These are phyloP conservation scores for Rhodotorula glutinis DNA, from an alignment of 1,284 basidiomycete species.

Conservation along the genomic window DNA sequence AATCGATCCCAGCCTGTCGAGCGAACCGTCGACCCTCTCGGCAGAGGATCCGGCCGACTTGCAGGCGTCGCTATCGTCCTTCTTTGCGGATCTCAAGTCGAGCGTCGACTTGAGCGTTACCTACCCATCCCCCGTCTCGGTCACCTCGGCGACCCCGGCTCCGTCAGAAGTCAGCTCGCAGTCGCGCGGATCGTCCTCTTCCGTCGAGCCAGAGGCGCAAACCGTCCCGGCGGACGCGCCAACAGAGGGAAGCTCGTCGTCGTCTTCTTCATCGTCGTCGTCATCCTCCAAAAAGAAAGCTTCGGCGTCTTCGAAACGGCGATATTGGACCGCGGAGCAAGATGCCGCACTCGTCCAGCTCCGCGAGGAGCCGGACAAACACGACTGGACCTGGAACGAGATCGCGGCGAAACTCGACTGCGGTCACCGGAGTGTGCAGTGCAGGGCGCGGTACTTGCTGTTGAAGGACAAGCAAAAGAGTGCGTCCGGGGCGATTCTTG, in stretches of 20 bases:
- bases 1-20: not conserved
- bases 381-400: not conserved
- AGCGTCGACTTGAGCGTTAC: not conserved
- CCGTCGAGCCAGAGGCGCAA: not conserved
- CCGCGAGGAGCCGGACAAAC: not conserved
- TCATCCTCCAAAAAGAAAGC: not conserved
- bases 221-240: not conserved
- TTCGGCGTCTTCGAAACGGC: not conserved
- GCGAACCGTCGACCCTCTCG: not conserved
- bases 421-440: constrained; percentile 1
- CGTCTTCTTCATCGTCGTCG: too few relatives aligned
- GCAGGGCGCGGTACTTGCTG: constrained; percentile 1
- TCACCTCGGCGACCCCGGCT: not conserved
- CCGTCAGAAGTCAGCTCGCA: not conserved
- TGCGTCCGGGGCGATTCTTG: too few relatives aligned
- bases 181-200: not conserved
- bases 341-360: not conserved
- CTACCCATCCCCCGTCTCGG: not conserved
- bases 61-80: too few relatives aligned
- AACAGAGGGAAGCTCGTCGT: too few relatives aligned
- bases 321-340: constrained; percentile 7
- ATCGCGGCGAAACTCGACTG: not conserved
- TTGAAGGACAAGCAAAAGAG: constrained; percentile 12
- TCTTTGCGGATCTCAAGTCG: not conserved
- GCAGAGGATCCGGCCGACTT: not conserved